phyloP scores from a whole-genome alignment of 371 early-diverging fungal genomes.

The Globomyces sp. region DNA sequence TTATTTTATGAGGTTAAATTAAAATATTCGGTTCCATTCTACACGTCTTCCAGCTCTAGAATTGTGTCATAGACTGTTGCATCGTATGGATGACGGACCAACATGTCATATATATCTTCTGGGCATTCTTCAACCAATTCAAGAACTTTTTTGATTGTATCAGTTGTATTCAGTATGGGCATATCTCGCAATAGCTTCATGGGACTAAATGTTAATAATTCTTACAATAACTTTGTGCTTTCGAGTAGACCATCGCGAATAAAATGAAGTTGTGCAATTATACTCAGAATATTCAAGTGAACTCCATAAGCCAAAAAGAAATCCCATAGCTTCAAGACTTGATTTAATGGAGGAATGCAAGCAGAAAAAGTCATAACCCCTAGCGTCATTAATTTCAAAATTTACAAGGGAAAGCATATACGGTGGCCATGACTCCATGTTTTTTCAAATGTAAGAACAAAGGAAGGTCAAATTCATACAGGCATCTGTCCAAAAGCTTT shows the following conservation, averaged over 20 bases:
- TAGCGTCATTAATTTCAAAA: conserved; percentile 29
- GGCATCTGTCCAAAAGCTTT: conserved; percentile 71
- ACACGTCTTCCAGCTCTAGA: background rate
- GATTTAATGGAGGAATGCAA: conserved; percentile 80
- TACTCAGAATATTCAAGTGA: conserved; percentile 86
- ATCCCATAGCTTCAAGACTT: conserved; percentile 89
- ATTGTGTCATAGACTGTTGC: conserved; percentile 27
- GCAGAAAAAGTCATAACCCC: conserved; percentile 92
- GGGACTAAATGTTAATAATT: conserved; percentile 52
- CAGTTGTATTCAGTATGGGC: conserved; percentile 69
- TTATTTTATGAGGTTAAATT: conserved; percentile 11
- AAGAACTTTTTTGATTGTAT: conserved; percentile 54
- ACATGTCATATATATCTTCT: conserved; percentile 67
- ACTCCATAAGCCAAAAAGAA: conserved; percentile 85
- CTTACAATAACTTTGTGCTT: background rate
- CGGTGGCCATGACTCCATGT: conserved; percentile 72
- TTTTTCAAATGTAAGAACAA: conserved; percentile 68
- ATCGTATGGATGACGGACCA: conserved; percentile 79
- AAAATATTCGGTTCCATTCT: background rate
- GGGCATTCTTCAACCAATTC: conserved; percentile 66
- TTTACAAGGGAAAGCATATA: conserved; percentile 88
- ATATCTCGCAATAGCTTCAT: conserved; percentile 74
- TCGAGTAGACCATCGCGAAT: conserved; percentile 73
- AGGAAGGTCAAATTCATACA: conserved; percentile 70
- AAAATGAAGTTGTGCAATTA: conserved; percentile 76